phyloP scores from a whole-genome alignment of 768 basidiomycete genomes.

The Tricholomella constricta region DNA sequence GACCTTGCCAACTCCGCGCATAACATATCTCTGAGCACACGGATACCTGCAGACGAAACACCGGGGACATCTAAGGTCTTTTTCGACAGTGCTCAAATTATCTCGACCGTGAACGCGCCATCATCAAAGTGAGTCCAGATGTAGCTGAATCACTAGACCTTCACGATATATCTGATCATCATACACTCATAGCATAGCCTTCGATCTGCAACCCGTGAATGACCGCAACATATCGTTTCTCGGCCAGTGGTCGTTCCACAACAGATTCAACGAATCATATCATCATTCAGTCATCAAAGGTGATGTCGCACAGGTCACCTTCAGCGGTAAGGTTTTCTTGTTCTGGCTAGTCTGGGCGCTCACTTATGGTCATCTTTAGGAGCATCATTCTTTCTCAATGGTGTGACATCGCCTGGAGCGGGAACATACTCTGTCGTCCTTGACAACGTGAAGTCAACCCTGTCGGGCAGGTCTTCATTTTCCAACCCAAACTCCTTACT shows the following conservation, averaged over 20 bases:
- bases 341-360: conserved; percentile 1
- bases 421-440: conserved; percentile 60
- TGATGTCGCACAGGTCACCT: conserved; percentile 44
- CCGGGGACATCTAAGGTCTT: conserved; percentile 39
- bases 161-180: neutral
- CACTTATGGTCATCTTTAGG: conserved; percentile 40
- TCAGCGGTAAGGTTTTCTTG: conserved; percentile 47
- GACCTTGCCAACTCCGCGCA: conserved; percentile 53
- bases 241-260: conserved; percentile 55
- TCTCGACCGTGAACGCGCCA: conserved; percentile 34
- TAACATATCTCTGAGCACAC: conserved; percentile 54
- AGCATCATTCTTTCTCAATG: conserved; percentile 59
- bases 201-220: conserved; percentile 34
- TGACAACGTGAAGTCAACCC: conserved; percentile 42
- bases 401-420: conserved; percentile 56
- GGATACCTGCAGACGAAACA: conserved; percentile 28
- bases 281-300: conserved; percentile 39
- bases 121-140: conserved; percentile 33
- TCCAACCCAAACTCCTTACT: conserved; percentile 53
- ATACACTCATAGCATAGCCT: neutral
- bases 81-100: conserved; percentile 61
- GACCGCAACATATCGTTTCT: conserved; percentile 50
- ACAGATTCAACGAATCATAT: conserved; percentile 15
- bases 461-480: conserved; percentile 57
- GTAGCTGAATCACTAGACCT: neutral